A percentile compares a stretch with the other conserved stretches of the same genome.
These are phyloP conservation scores for Kurtzmaniella natalensis DNA, from an alignment of 1,139 yeast species.

Conservation along the genomic window DNA sequence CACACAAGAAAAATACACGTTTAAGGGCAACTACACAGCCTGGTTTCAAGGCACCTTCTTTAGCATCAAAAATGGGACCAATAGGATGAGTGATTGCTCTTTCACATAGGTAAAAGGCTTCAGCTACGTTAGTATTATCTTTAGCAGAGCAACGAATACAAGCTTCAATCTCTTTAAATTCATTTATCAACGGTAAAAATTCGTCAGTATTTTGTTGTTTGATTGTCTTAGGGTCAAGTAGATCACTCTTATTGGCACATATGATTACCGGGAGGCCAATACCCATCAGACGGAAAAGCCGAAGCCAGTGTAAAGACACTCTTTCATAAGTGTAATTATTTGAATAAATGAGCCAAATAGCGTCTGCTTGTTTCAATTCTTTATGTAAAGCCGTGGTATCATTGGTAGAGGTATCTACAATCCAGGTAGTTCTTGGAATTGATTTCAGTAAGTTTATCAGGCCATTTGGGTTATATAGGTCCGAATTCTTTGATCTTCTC, in stretches of 20 bases:
- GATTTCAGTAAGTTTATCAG: conserved; percentile 29
- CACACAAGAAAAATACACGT: conserved; percentile 79
- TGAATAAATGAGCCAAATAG: conserved; percentile 86
- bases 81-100: conserved; percentile 89
- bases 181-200: conserved; percentile 79
- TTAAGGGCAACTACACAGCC: conserved; percentile 71
- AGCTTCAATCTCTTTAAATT: conserved; percentile 90
- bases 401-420: conserved; percentile 75
- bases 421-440: conserved; percentile 63
- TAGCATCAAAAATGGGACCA: conserved; percentile 92
- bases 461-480: conserved; percentile 5
- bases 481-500: conserved; percentile 6
- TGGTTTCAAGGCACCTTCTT: conserved; percentile 77
- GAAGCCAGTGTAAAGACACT: conserved; percentile 90
- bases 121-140: conserved; percentile 74
- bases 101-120: conserved; percentile 86
- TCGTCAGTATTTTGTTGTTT: conserved; percentile 57
- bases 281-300: conserved; percentile 85
- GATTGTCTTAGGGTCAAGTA: conserved; percentile 17
- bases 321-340: conserved; percentile 95
- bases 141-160: conserved; percentile 87
- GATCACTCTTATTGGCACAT: conserved; percentile 80
- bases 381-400: conserved; percentile 59
- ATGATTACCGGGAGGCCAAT: conserved; percentile 88
- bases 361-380: conserved; percentile 83